phyloP scores from a whole-genome alignment of 2,329 filamentous ascomycete genomes.

The Coleophoma crateriformis region DNA sequence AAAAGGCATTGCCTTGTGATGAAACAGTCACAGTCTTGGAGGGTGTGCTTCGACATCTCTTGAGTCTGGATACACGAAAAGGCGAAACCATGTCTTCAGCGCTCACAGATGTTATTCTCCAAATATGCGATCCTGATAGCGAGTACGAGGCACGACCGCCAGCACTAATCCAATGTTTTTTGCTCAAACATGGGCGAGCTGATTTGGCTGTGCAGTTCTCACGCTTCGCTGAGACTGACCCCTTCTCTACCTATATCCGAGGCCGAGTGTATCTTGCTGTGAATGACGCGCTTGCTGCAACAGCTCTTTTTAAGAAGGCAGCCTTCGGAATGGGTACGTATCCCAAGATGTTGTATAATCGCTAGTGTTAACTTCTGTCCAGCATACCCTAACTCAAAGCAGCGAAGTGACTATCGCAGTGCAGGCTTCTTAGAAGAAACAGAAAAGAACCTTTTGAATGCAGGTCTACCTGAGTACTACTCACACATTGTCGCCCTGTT shows the following conservation, averaged over 20 bases:
- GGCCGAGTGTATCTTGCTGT: slow-evolving; percentile 72
- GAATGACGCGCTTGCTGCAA: slow-evolving; percentile 68
- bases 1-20: slow-evolving; percentile 36
- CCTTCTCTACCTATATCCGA: slow-evolving; percentile 75
- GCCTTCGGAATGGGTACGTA: slow-evolving; percentile 75
- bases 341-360: neutral
- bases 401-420: slow-evolving; percentile 42
- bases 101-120: slow-evolving; percentile 61
- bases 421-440: slow-evolving; percentile 68
- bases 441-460: slow-evolving; percentile 64
- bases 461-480: slow-evolving; percentile 79
- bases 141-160: slow-evolving; percentile 56
- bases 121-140: slow-evolving; percentile 59
- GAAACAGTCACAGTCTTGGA: slow-evolving; percentile 53
- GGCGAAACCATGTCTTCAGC: slow-evolving; percentile 49
- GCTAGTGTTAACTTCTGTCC: slow-evolving; percentile 7
- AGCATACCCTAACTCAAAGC: slow-evolving; percentile 19
- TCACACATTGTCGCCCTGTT: slow-evolving; percentile 79
- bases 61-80: slow-evolving; percentile 48
- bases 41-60: slow-evolving; percentile 55
- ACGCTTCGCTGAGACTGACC: slow-evolving; percentile 49
- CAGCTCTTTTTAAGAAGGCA: slow-evolving; percentile 74
- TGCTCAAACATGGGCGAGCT: slow-evolving; percentile 52
- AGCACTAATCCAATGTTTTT: slow-evolving; percentile 54
- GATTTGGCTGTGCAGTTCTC: slow-evolving; percentile 54